Evolutionary conservation across 2,329 filamentous ascomycete genomes (phyloP).

Genomic region (Drechslera avenae): DNA sequence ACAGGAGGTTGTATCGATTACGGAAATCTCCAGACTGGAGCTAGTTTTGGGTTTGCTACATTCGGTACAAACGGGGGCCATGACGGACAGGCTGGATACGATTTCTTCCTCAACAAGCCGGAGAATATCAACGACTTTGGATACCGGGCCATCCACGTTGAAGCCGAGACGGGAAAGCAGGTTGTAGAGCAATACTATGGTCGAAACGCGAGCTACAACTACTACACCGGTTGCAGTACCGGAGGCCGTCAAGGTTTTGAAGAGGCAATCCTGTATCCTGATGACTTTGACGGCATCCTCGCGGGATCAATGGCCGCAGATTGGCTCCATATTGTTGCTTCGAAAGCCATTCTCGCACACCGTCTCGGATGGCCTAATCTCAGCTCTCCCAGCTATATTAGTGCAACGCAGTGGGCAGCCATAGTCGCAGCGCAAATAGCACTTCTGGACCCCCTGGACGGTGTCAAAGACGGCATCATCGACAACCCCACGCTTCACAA

Average conservation of each 20-base stretch:
- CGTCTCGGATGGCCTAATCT: slow-evolving; percentile 45
- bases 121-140: slow-evolving; percentile 56
- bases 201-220: slow-evolving; percentile 44
- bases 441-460: slow-evolving; percentile 46
- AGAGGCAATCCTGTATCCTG: slow-evolving; percentile 27
- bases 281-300: slow-evolving; percentile 39
- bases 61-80: slow-evolving; percentile 50
- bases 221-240: slow-evolving; percentile 38
- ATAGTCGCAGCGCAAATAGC: slow-evolving; percentile 50
- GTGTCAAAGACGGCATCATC: slow-evolving; percentile 38
- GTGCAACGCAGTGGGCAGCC: slow-evolving; percentile 22
- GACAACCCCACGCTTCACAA: slow-evolving; percentile 21
- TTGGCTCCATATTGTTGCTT: slow-evolving; percentile 21
- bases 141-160: slow-evolving; percentile 43
- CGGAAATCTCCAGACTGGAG: slow-evolving; percentile 42
- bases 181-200: slow-evolving; percentile 48
- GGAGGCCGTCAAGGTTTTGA: slow-evolving; percentile 38
- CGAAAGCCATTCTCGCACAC: slow-evolving; percentile 46
- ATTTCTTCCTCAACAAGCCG: slow-evolving; percentile 52
- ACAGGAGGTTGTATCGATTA: slow-evolving; percentile 44
- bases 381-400: slow-evolving; percentile 10
- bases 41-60: slow-evolving; percentile 44
- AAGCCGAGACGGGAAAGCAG: slow-evolving; percentile 42
- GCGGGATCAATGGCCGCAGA: slow-evolving; percentile 43
- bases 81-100: slow-evolving; percentile 48